These are phyloP conservation scores for Melampsora occidentalis DNA, from an alignment of 1,284 basidiomycete species.

Conservation along the genomic window DNA sequence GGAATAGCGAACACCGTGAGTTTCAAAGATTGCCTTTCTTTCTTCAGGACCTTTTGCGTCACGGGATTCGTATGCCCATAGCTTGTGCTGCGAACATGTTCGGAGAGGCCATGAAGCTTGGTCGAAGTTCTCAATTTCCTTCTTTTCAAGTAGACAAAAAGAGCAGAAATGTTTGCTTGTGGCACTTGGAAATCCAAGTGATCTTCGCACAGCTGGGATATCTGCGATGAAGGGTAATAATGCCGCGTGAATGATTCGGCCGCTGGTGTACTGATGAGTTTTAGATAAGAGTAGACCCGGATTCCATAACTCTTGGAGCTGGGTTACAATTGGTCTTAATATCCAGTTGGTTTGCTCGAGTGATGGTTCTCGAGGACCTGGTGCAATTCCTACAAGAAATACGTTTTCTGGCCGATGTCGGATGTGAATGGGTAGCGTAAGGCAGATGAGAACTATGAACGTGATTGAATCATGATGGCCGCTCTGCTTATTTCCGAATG, in stretches of 20 bases:
- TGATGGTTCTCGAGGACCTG: conserved; percentile 47
- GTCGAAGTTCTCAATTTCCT: conserved; percentile 10
- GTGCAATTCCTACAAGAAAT: conserved; percentile 55
- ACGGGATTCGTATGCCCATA: neutral
- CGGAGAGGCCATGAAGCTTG: neutral
- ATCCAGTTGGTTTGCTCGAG: no score
- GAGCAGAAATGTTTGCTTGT: conserved; percentile 36
- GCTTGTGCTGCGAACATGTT: neutral
- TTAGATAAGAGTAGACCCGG: conserved; percentile 48
- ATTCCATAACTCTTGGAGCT: conserved; percentile 51
- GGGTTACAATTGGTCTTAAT: conserved; percentile 50
- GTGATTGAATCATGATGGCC: conserved; percentile 12
- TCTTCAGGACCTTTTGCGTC: neutral
- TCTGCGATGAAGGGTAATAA: conserved; percentile 44
- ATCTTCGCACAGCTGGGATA: conserved; percentile 42
- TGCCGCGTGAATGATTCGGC: conserved; percentile 7
- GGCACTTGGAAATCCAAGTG: conserved; percentile 34
- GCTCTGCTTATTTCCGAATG: no score
- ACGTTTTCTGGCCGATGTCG: conserved; percentile 54
- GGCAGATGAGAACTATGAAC: conserved; percentile 17
- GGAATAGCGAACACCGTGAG: conserved; percentile 32
- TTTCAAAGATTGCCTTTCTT: neutral
- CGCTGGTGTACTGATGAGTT: neutral
- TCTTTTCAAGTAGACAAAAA: conserved; percentile 20
- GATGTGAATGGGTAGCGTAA: conserved; percentile 48